A percentile compares a stretch with the other conserved stretches of the same genome.
Evolutionary conservation across 2,329 filamentous ascomycete species (phyloP).

Genomic region (Xylaria sp.): DNA sequence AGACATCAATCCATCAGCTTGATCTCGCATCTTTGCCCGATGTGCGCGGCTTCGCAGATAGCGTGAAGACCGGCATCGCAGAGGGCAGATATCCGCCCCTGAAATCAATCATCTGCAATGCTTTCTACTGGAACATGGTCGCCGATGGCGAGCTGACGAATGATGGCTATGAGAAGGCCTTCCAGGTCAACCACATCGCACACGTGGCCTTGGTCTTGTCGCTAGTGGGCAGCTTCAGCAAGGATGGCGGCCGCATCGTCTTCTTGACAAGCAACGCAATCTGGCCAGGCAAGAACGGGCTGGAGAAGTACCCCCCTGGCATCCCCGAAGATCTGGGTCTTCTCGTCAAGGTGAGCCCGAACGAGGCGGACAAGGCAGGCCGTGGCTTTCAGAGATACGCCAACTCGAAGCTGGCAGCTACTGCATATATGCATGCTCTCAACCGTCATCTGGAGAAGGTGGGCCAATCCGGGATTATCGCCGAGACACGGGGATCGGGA

Average conservation of each 20-base stretch:
- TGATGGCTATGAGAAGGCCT: slow-evolving; percentile 42
- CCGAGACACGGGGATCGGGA: too few species aligned
- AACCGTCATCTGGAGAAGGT: slow-evolving; percentile 35
- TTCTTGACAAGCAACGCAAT: slow-evolving; percentile 43
- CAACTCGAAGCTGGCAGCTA: slow-evolving; percentile 41
- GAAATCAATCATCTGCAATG: slow-evolving; percentile 43
- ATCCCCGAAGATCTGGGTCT: slow-evolving; percentile 41
- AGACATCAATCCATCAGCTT: slow-evolving; percentile 38
- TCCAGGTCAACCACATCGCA: slow-evolving; percentile 44
- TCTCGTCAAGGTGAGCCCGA: slow-evolving; percentile 38
- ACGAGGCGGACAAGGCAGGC: slow-evolving; percentile 34
- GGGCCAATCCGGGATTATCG: not conserved
- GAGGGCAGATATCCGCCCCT: slow-evolving; percentile 34
- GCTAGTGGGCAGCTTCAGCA: slow-evolving; percentile 60
- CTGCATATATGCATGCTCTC: slow-evolving; percentile 44
- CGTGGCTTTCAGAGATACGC: slow-evolving; percentile 47
- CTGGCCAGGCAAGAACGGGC: slow-evolving; percentile 40
- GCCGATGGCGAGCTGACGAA: slow-evolving; percentile 34
- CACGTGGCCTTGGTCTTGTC: slow-evolving; percentile 38
- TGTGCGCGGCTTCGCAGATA: slow-evolving; percentile 40
- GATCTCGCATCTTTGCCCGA: slow-evolving; percentile 40
- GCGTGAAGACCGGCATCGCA: slow-evolving; percentile 22
- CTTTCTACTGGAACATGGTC: slow-evolving; percentile 41
- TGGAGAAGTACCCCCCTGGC: slow-evolving; percentile 40
- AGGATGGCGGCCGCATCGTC: slow-evolving; percentile 65